Percentiles rank a stretch among this genome's conserved stretches.
These are phyloP conservation scores for Basipetospora sp. DNA, from an alignment of 2,329 filamentous ascomycete genomes.

Conservation along the genomic window DNA sequence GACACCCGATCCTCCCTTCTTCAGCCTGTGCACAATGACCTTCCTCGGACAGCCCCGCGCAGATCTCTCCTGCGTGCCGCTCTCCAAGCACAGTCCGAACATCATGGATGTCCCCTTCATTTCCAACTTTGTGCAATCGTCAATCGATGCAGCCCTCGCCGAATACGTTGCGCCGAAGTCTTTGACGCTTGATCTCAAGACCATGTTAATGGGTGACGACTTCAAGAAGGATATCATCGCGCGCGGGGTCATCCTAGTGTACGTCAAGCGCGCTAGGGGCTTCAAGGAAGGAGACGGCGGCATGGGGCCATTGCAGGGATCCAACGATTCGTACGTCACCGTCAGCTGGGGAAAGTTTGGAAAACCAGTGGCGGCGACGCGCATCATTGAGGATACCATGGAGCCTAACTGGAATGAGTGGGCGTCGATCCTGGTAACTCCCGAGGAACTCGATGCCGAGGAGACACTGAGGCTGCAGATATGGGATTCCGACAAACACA, in stretches of 20 bases:
- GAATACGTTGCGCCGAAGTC: constrained; percentile 82
- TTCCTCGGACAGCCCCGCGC: constrained; percentile 89
- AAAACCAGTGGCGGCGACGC: constrained; percentile 94
- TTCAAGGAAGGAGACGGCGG: constrained; percentile 58
- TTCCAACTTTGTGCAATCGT: constrained; percentile 92
- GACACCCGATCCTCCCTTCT: constrained; percentile 78
- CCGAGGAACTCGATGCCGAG: constrained; percentile 81
- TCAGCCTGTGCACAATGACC: constrained; percentile 84
- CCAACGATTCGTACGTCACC: constrained; percentile 85
- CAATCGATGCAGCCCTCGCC: constrained; percentile 56
- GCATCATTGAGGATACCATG: constrained; percentile 85
- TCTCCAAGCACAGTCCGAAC: constrained; percentile 82
- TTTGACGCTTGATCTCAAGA: constrained; percentile 79
- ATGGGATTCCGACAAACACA: constrained; percentile 89
- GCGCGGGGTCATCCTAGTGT: constrained; percentile 78
- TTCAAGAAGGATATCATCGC: constrained; percentile 81
- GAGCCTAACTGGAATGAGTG: constrained; percentile 89
- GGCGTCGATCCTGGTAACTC: constrained; percentile 69
- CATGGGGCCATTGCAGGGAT: constrained; percentile 1
- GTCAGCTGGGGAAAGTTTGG: constrained; percentile 90
- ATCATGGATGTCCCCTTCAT: constrained; percentile 84
- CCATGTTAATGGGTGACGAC: constrained; percentile 80
- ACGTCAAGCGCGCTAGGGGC: constrained; percentile 79
- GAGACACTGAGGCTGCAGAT: constrained; percentile 87
- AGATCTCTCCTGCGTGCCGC: constrained; percentile 75